Percentiles rank a stretch among this genome's conserved stretches.
Conservation (phyloP, 495 filamentous ascomycete species). For the Pseudotulostoma volvatum region DNA sequence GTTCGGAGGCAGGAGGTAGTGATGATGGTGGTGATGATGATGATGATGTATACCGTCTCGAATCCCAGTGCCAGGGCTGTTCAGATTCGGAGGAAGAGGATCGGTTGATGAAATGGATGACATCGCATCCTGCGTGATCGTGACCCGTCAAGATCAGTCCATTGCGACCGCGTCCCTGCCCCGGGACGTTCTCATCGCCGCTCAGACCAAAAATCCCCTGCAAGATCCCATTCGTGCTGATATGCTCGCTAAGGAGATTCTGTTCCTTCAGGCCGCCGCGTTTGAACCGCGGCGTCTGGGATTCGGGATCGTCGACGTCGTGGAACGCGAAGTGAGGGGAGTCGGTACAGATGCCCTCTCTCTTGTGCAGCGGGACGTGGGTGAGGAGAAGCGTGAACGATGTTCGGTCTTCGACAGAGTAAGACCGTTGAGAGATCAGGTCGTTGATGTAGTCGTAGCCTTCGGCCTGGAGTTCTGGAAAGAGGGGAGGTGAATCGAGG, state of each 20-base stretch:
- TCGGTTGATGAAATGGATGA: conserved; percentile 58
- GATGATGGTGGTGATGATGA: conserved; percentile 1
- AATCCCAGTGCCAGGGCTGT: conserved; percentile 19
- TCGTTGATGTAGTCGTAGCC: conserved; percentile 67
- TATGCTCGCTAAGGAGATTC: conserved; percentile 63
- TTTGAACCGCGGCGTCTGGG: conserved; percentile 13
- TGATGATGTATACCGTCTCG: conserved; percentile 12
- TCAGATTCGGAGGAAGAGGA: conserved; percentile 5
- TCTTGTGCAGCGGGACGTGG: conserved; percentile 80
- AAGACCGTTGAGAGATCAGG: conserved; percentile 42
- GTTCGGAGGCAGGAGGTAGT: not conserved
- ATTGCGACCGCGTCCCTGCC: conserved; percentile 42
- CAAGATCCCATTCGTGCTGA: conserved; percentile 46
- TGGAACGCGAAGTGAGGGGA: conserved; percentile 61
- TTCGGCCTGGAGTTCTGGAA: conserved; percentile 44
- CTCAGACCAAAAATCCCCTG: conserved; percentile 68
- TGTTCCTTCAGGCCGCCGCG: conserved; percentile 69
- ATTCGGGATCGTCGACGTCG: conserved; percentile 28
- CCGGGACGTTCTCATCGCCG: conserved; percentile 35
- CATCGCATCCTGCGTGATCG: conserved; percentile 88
- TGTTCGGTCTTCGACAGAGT: conserved; percentile 46
- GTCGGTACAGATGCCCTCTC: conserved; percentile 69
- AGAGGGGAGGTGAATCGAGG: conserved; percentile 64
- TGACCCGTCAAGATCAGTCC: conserved; percentile 80
- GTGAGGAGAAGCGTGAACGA: conserved; percentile 74